phyloP scores from a whole-genome alignment of 305 asterid species.

The Fraxinus albicans region DNA sequence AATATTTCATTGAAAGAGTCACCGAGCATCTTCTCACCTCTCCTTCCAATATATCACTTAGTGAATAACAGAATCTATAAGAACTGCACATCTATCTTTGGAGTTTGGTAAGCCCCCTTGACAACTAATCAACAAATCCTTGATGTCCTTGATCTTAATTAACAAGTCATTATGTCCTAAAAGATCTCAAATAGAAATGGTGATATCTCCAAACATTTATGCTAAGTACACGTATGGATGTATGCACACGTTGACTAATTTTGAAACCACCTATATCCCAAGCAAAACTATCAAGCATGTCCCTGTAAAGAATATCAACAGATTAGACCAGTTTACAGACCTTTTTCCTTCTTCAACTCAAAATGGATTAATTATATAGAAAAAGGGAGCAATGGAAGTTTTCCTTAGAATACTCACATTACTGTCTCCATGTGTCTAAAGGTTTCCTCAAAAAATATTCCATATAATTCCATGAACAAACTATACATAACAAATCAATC shows the following conservation, averaged over 20 bases:
- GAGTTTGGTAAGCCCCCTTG: not conserved
- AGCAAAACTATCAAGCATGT: not conserved
- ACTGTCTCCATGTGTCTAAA: not conserved
- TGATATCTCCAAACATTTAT: not conserved
- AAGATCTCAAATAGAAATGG: not conserved
- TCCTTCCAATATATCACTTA: not conserved
- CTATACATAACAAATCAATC: not conserved
- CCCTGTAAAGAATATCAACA: not conserved
- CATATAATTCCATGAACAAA: not conserved
- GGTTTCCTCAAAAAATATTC: not conserved
- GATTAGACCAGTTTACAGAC: not conserved
- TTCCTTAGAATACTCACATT: not conserved
- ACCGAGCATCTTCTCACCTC: not conserved
- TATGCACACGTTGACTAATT: not conserved
- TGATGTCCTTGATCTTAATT: not conserved
- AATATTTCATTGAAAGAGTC: not conserved
- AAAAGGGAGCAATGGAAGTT: not conserved
- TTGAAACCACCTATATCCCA: not conserved
- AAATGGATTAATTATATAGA: not conserved
- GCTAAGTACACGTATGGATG: not conserved
- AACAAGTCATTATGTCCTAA: not conserved
- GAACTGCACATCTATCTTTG: not conserved
- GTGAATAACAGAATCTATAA: not conserved
- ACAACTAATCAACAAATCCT: not conserved
- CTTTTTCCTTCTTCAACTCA: not conserved